These are phyloP conservation scores for Tolypocladium paradoxum DNA, from an alignment of 2,329 filamentous ascomycete species.

Conservation along the genomic window DNA sequence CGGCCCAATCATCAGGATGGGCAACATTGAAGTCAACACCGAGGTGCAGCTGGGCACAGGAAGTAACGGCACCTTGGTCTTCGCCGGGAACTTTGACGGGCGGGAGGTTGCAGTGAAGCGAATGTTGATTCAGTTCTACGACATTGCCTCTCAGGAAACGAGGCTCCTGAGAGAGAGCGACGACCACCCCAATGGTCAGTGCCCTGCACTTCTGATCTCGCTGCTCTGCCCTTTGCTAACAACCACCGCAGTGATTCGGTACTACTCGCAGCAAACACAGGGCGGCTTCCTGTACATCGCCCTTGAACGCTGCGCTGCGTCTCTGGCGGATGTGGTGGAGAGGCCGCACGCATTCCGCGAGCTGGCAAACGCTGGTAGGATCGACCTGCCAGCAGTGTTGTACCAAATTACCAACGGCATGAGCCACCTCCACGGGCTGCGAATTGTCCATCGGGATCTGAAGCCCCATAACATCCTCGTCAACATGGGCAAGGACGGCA, in stretches of 20 bases:
- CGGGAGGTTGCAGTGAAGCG: slow-evolving; percentile 91
- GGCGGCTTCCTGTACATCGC: slow-evolving; percentile 93
- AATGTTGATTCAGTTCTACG: slow-evolving; percentile 92
- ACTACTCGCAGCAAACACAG: slow-evolving; percentile 84
- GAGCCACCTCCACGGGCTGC: slow-evolving; percentile 76
- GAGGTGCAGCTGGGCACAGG: slow-evolving; percentile 61
- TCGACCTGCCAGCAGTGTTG: slow-evolving; percentile 68
- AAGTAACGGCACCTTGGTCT: slow-evolving; percentile 95
- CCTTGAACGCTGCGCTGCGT: slow-evolving; percentile 86
- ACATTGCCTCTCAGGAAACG: slow-evolving; percentile 90
- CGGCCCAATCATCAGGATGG: slow-evolving; percentile 49
- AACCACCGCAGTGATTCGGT: slow-evolving; percentile 65
- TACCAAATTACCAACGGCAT: slow-evolving; percentile 87
- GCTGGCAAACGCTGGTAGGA: slow-evolving; percentile 61
- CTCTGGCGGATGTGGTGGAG: slow-evolving; percentile 82
- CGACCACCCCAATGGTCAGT: slow-evolving; percentile 72
- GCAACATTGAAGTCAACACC: slow-evolving; percentile 53
- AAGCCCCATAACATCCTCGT: slow-evolving; percentile 98
- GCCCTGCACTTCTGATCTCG: not conserved
- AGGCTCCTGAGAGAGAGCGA: slow-evolving; percentile 85
- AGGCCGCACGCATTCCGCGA: slow-evolving; percentile 56
- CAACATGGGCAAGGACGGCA: slow-evolving; percentile 56
- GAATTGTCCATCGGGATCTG: slow-evolving; percentile 93
- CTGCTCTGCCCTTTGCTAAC: slow-evolving; percentile 1
- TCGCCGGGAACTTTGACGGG: slow-evolving; percentile 87